These are phyloP conservation scores for Populus alba DNA, from an alignment of 345 rosid genomes.

Conservation along the genomic window DNA sequence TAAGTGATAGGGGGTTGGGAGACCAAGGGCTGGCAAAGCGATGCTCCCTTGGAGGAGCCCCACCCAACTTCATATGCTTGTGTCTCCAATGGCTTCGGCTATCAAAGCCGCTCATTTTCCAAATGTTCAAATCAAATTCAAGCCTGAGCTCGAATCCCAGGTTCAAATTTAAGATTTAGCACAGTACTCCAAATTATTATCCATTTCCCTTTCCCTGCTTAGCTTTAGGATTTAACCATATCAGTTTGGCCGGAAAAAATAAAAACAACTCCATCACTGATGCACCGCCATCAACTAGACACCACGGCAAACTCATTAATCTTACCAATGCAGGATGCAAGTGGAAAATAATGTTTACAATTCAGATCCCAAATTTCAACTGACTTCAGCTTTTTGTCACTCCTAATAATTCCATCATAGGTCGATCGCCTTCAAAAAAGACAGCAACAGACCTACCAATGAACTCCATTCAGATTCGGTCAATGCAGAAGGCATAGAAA, in stretches of 20 bases:
- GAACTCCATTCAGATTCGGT: neutral
- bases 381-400: neutral
- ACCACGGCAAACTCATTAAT: neutral
- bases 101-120: neutral
- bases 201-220: neutral
- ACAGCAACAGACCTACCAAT: neutral
- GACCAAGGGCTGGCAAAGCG: constrained; percentile 2
- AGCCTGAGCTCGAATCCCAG: neutral
- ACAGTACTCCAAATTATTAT: neutral
- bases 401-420: neutral
- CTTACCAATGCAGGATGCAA: neutral
- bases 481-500: neutral
- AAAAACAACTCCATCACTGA: neutral
- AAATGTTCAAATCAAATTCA: neutral
- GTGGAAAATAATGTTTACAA: neutral
- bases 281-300: neutral
- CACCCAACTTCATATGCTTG: constrained; percentile 19
- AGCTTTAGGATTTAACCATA: neutral
- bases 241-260: no score
- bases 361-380: neutral
- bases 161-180: neutral
- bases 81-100: neutral
- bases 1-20: constrained; percentile 21
- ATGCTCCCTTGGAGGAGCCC: constrained; percentile 1
- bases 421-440: neutral